Conservation (phyloP, 73 alveolate genomes). For the Uronychia setigera region DNA sequence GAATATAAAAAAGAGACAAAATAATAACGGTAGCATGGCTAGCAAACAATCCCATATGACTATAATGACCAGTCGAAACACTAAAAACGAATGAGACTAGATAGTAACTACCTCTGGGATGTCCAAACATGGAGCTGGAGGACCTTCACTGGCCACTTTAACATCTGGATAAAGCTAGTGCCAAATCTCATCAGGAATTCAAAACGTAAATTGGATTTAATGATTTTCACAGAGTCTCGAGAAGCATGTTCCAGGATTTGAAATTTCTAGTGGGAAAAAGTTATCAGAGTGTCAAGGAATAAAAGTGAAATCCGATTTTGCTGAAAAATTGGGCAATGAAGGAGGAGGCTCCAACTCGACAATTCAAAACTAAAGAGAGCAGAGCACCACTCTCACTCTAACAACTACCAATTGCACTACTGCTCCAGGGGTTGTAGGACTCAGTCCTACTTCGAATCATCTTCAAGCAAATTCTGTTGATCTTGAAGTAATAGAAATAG, state of each 20-base stretch:
- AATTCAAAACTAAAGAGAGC: neutral
- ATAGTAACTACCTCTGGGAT: neutral
- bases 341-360: neutral
- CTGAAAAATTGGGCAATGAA: neutral
- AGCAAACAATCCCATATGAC: neutral
- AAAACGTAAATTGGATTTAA: too few species aligned
- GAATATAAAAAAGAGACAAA: neutral
- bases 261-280: neutral
- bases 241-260: neutral
- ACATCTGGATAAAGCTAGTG: too few species aligned
- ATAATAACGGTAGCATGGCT: neutral
- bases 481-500: neutral
- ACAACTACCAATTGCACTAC: constrained; percentile 67
- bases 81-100: neutral
- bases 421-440: neutral
- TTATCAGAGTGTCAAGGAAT: neutral
- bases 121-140: neutral
- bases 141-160: too few species aligned
- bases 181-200: too few species aligned
- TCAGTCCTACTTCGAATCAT: neutral
- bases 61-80: neutral
- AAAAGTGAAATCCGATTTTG: neutral
- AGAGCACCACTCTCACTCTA: neutral
- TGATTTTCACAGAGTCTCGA: too few species aligned
- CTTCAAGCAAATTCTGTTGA: neutral